Evolutionary conservation across 2,329 filamentous ascomycete genomes (phyloP), one percentile per base, ranked within the genome.

Genomic region (Cladophialophora carrionii): DNA sequence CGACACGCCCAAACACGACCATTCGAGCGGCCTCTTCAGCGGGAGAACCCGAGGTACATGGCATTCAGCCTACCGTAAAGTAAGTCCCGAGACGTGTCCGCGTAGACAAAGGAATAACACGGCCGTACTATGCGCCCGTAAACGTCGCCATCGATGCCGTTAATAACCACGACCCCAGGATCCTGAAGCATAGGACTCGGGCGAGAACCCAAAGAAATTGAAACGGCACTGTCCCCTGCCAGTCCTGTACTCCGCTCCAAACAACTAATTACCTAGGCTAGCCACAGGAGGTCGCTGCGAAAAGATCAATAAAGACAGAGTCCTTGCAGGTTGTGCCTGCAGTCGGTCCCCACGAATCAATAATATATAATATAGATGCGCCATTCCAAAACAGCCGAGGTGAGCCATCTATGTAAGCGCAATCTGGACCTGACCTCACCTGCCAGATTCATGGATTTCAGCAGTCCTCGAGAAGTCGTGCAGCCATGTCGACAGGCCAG

Each of bases 321-420:
- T 24, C 9, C 4, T 10, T 9, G 31, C 51, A 32, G 51, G 51
- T n/a, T 53, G 17, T 31, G 46, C 46, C 12, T 49, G 46, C 9
- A 26, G n/a, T 49, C n/a, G 8, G 51, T 60, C 46, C 31, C 29
- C 46, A 20, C 32, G 20, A 46, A 61, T 61, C 58, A 61, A 32
- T 61, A 61, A 61, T 61, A 53, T 32, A 55, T 31, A 55, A 61
- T n/a, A n/a, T n/a, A n/a, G n/a, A 61, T 32, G 12, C 14, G 43
- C 3, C 41, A n/a, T 34, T 46, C 34, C 12, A 46, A 7, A 31
- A n/a, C 51, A 26, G 41, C 58, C 58, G 58, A 61, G 58, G 58
- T 37, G 58, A 29, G 29, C 31, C 8, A 22, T 14, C 49, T 32
- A 55, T 43, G 58, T 55, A 55, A 43, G 49, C 48, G 4, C 32